A percentile compares a stretch with the other conserved stretches of the same genome.
phyloP scores from a whole-genome alignment of 495 filamentous ascomycete genomes.

The Staphylotrichum tortipilum region DNA sequence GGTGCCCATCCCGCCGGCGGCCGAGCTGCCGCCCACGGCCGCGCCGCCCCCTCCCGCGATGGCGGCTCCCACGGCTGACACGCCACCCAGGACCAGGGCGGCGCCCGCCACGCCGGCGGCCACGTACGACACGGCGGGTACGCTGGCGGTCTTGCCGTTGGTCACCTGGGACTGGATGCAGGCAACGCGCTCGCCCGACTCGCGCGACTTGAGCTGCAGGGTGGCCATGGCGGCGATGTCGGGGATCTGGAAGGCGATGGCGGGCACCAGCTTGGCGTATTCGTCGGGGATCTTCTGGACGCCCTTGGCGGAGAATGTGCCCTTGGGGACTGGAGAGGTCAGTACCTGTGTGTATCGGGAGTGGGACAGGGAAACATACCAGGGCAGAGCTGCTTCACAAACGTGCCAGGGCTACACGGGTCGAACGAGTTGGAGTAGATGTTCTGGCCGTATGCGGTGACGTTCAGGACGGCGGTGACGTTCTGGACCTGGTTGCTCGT shows the following conservation, averaged over 20 bases:
- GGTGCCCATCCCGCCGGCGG: constrained; percentile 54
- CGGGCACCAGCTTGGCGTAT: constrained; percentile 68
- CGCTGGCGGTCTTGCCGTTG: constrained; percentile 74
- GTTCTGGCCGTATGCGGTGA: constrained; percentile 78
- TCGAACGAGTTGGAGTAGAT: constrained; percentile 76
- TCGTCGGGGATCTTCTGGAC: constrained; percentile 56
- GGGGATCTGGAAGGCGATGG: constrained; percentile 84
- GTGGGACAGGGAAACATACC: constrained; percentile 41
- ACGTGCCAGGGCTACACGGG: constrained; percentile 61
- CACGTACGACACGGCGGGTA: constrained; percentile 73
- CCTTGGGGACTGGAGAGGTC: constrained; percentile 52
- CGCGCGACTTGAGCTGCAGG: constrained; percentile 58
- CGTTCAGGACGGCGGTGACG: constrained; percentile 67
- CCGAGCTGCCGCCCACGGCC: constrained; percentile 32
- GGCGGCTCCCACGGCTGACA: constrained; percentile 60
- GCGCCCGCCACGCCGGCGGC: constrained; percentile 83
- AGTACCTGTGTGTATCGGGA: not conserved
- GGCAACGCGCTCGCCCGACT: constrained; percentile 55
- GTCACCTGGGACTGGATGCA: constrained; percentile 74
- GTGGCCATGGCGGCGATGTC: constrained; percentile 85
- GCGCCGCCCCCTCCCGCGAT: constrained; percentile 38
- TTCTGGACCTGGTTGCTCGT: constrained; percentile 66
- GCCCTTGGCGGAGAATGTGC: constrained; percentile 65
- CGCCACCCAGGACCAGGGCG: constrained; percentile 64
- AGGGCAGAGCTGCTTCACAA: constrained; percentile 70